These are phyloP conservation scores for Clonostachys sp. DNA, from an alignment of 2,329 filamentous ascomycete genomes.

Conservation along the genomic window DNA sequence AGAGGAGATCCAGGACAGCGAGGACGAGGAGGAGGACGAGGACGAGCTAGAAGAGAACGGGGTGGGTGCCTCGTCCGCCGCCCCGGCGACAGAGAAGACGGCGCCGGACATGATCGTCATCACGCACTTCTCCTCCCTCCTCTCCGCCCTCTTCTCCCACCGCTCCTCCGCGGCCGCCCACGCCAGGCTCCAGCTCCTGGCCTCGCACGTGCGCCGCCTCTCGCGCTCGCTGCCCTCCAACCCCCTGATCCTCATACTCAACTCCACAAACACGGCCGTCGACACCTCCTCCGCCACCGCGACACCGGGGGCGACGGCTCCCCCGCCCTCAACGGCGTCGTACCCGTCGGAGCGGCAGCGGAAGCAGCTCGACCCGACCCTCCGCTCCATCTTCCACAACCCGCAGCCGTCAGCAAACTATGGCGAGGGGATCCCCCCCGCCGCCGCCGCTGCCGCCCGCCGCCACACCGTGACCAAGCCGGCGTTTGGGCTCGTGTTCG, in stretches of 20 bases:
- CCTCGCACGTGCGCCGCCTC: constrained; percentile 38
- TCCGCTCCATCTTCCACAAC: constrained; percentile 45
- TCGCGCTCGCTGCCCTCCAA: constrained; percentile 30
- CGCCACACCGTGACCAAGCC: constrained; percentile 34
- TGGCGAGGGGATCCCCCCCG: neutral
- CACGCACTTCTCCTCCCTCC: constrained; percentile 47
- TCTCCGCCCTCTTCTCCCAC: constrained; percentile 46
- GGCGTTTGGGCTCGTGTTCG: constrained; percentile 49
- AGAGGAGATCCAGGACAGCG: constrained; percentile 23
- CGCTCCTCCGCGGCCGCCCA: constrained; percentile 43
- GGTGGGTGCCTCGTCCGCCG: neutral
- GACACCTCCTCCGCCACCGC: neutral
- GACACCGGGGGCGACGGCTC: neutral
- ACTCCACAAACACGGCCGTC: constrained; percentile 31
- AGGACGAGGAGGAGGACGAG: constrained; percentile 18
- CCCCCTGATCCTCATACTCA: constrained; percentile 50
- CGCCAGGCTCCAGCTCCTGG: constrained; percentile 39
- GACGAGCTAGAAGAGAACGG: neutral
- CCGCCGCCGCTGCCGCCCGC: constrained; percentile 2
- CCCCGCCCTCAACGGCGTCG: constrained; percentile 1
- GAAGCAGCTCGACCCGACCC: constrained; percentile 30
- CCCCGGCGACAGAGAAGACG: neutral
- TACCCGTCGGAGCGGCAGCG: neutral
- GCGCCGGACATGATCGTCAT: constrained; percentile 45
- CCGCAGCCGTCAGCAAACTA: constrained; percentile 8